Percentiles rank a stretch among this genome's conserved stretches.
Evolutionary conservation across 352 stramenopile genomes (phyloP).

Genomic region (Phytopythium oedochilum): DNA sequence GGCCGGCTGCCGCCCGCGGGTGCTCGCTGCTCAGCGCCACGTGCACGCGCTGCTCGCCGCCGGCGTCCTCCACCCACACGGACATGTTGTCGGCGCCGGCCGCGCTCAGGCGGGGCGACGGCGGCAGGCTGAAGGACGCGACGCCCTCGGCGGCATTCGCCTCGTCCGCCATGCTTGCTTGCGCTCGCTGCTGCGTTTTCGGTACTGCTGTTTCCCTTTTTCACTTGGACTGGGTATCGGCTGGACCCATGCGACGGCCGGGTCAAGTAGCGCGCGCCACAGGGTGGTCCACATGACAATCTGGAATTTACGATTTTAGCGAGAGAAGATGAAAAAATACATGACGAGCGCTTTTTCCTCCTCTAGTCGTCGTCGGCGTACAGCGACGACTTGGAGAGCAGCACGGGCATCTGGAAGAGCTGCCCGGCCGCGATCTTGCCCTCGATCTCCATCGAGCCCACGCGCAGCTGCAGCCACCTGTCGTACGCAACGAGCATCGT

Average conservation of each 20-base stretch:
- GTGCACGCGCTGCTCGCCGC: conserved; percentile 44
- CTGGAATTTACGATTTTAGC: background rate
- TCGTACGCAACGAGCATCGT: background rate
- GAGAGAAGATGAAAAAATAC: no score
- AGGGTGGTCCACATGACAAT: background rate
- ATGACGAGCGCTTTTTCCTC: background rate
- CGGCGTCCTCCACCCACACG: conserved; percentile 47
- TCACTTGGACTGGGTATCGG: background rate
- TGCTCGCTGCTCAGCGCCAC: conserved; percentile 21
- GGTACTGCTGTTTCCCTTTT: background rate
- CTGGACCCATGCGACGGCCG: no score
- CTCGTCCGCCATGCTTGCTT: background rate
- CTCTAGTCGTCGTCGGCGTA: conserved; percentile 83
- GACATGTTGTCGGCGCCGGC: conserved; percentile 43
- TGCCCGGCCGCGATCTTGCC: conserved; percentile 73
- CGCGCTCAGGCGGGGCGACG: conserved; percentile 51
- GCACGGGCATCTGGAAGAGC: conserved; percentile 77
- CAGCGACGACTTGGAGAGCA: conserved; percentile 83
- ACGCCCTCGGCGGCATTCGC: conserved; percentile 15
- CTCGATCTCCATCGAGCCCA: conserved; percentile 85
- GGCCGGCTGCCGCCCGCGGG: background rate
- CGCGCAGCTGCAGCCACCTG: conserved; percentile 84
- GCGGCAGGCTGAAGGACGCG: conserved; percentile 60
- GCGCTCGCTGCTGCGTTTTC: background rate
- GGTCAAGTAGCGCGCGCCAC: background rate